These are phyloP conservation scores for Komagataea norvegica DNA, from an alignment of 1,139 yeast species.

Conservation along the genomic window DNA sequence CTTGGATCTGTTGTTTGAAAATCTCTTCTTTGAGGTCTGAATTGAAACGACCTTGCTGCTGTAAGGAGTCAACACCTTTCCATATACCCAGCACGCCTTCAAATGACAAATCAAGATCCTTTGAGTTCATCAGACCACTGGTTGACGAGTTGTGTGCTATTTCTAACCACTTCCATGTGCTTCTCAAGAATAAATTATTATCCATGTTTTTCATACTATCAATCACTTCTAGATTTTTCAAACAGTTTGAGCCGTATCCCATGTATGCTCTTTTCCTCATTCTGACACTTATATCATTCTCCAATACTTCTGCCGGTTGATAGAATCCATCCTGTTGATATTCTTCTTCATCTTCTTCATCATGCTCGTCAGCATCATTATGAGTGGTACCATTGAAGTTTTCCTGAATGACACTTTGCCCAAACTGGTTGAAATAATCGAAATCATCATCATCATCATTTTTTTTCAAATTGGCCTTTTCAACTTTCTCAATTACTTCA, in stretches of 20 bases:
- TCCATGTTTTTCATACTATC: constrained; percentile 50
- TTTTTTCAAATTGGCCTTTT: constrained; percentile 12
- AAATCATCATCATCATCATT: constrained; percentile 8
- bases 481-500: constrained; percentile 23
- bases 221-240: constrained; percentile 55
- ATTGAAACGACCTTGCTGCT: constrained; percentile 51
- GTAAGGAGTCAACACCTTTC: constrained; percentile 69
- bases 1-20: constrained; percentile 20
- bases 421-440: constrained; percentile 5
- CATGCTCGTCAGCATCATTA: constrained; percentile 12
- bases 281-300: constrained; percentile 59
- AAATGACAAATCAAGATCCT: constrained; percentile 71
- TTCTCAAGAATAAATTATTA: constrained; percentile 50
- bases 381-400: constrained; percentile 12
- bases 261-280: constrained; percentile 65
- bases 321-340: constrained; percentile 26
- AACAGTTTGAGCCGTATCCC: constrained; percentile 74
- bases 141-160: constrained; percentile 65
- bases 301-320: constrained; percentile 36
- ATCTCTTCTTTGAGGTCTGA: constrained; percentile 34
- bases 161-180: constrained; percentile 88
- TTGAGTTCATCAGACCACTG: constrained; percentile 65
- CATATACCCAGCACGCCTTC: constrained; percentile 89
- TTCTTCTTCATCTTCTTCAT: constrained; percentile 22
- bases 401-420: too few species aligned